These are phyloP conservation scores for Coelastrella sp. DNA, from an alignment of 139 green algal genomes.

Conservation along the genomic window DNA sequence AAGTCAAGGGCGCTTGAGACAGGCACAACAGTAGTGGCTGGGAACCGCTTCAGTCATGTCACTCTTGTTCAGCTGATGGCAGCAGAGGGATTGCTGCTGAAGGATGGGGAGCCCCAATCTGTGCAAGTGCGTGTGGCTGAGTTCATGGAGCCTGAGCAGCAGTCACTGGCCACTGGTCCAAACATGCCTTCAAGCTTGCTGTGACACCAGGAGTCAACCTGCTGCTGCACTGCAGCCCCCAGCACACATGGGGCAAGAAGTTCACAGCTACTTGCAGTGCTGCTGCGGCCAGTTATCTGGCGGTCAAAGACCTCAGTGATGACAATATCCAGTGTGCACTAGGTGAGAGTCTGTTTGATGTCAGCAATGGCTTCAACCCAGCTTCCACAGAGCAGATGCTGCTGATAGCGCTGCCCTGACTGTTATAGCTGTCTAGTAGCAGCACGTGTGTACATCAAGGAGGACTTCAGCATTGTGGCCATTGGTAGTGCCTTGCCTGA, in stretches of 20 bases:
- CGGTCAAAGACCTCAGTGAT: background rate
- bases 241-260: background rate
- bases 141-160: background rate
- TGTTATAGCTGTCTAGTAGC: too few species aligned
- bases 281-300: background rate
- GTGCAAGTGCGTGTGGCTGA: background rate
- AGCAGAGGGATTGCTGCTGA: background rate
- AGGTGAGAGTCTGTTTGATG: too few species aligned
- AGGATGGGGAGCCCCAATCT: background rate
- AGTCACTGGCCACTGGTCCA: background rate
- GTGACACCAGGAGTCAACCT: background rate
- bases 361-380: background rate
- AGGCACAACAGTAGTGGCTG: background rate
- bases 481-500: too few species aligned
- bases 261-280: background rate
- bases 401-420: too few species aligned
- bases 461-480: too few species aligned
- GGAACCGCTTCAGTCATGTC: background rate
- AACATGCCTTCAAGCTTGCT: background rate
- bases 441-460: too few species aligned
- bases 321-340: background rate
- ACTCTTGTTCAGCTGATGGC: constrained; percentile 13
- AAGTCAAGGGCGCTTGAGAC: background rate
- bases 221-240: background rate
- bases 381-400: background rate